These are phyloP conservation scores for Arachnomyces sp. DNA, from an alignment of 2,329 filamentous ascomycete species.

Conservation along the genomic window DNA sequence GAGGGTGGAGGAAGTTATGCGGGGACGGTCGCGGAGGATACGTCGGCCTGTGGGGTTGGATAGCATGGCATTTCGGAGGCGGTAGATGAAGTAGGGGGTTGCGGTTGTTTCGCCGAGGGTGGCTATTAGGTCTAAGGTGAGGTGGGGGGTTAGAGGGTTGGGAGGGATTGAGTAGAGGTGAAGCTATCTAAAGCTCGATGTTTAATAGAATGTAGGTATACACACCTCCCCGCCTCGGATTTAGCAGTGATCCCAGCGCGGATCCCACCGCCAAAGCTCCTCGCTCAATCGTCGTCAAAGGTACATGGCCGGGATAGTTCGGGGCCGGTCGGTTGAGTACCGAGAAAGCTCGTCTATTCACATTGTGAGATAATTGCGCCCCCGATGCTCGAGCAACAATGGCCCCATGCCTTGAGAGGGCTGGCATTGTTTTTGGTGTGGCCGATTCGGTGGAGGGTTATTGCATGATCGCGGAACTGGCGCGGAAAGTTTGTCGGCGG, in stretches of 20 bases:
- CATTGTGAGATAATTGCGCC: neutral
- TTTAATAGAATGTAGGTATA: neutral
- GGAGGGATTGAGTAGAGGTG: neutral
- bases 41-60: conserved; percentile 72
- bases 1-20: conserved; percentile 68
- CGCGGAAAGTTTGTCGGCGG: no score
- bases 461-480: neutral
- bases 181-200: no score
- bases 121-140: conserved; percentile 71
- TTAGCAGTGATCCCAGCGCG: conserved; percentile 53
- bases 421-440: neutral
- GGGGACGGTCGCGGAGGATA: conserved; percentile 82
- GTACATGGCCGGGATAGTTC: conserved; percentile 88
- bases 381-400: neutral
- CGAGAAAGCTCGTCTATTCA: conserved; percentile 55
- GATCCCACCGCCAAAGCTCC: conserved; percentile 59
- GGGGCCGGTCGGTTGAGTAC: conserved; percentile 75
- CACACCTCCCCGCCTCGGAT: conserved; percentile 72
- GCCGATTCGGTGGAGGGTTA: neutral
- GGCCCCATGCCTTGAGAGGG: neutral
- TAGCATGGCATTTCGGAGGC: conserved; percentile 89
- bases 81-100: conserved; percentile 88
- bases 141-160: neutral
- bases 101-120: conserved; percentile 90
- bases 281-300: conserved; percentile 71